Base-by-base conservation (phyloP, 257 asterid genomes). In the Jacaranda mimosifolia region DNA sequence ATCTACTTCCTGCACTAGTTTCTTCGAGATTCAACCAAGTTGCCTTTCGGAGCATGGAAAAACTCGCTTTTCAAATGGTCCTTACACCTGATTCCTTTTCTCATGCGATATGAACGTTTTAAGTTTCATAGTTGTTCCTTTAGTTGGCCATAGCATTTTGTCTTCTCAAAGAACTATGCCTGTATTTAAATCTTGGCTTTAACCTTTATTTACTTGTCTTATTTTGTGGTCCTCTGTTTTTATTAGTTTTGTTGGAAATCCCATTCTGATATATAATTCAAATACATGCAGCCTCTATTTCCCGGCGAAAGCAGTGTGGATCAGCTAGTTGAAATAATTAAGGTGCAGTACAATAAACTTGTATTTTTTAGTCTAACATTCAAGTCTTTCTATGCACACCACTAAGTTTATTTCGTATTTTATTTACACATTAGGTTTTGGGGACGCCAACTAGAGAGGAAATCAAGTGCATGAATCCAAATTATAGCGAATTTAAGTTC, bases 241-340 rank as follows among this genome's bases (percentile, higher is more conserved):
- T 26, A 48, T 42, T 42, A 49, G 17, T 21, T 40, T 77, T 63
- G 35, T 36, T 11, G 11, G 11, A 70, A 60, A 36, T 70, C 17
- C 26, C 3, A 5, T 64, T 80, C 79, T 80, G 19, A 75, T 39
- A 68, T 70, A 10, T 70, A 39, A 17, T 62, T 72, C 35, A 52
- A 70, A 68, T 65, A n/a, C 59, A 9, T 69, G 84, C 91, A 94
- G 98, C 97, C 97, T 87, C 85, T 94, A 62, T 94, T 94, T 84
- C 97, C 98, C 0, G 98, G 98, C 18, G 98, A 94, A 84, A 94
- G 96, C 85, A 90, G 97, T 43, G 92, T 94, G 21, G 97, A 92
- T 80, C 98, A 94, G 81, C 90, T 94, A 19, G 98, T 94, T 12
- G 98, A 94, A 85, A 90, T 94, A 72, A 94, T 94, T 53, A 94